Percentiles rank a stretch among this genome's conserved stretches.
Conservation (phyloP, 176 grass and related monocot genomes). For the Triticum monococcum region DNA sequence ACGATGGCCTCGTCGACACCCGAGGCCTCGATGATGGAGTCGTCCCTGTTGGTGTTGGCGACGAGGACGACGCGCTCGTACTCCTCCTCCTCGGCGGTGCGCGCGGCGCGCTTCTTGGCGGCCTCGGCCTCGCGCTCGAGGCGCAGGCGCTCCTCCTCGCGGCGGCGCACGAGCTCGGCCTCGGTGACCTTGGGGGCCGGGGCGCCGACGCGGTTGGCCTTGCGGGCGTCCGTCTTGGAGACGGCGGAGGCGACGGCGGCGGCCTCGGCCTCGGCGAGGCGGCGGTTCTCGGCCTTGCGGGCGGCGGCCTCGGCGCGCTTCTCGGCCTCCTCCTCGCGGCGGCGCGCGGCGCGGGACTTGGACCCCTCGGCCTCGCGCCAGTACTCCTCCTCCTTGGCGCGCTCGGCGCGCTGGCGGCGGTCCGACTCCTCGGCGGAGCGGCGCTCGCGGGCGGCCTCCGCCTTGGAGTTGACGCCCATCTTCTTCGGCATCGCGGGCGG, state of each 20-base stretch:
- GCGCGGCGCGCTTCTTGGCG: slow-evolving; percentile 69
- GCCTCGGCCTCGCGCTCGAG: slow-evolving; percentile 64
- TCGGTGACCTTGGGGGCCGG: slow-evolving; percentile 89
- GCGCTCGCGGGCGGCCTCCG: slow-evolving; percentile 76
- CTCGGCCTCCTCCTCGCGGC: slow-evolving; percentile 87
- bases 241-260: slow-evolving; percentile 23
- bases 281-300: slow-evolving; percentile 77
- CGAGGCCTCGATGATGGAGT: slow-evolving; percentile 87
- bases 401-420: slow-evolving; percentile 42
- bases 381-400: slow-evolving; percentile 81
- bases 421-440: slow-evolving; percentile 69
- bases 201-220: slow-evolving; percentile 71
- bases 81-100: slow-evolving; percentile 82
- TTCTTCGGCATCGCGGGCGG: slow-evolving; percentile 87
- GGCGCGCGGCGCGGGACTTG: slow-evolving; percentile 84
- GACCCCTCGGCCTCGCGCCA: slow-evolving; percentile 85
- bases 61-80: slow-evolving; percentile 84
- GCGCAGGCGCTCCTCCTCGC: slow-evolving; percentile 77
- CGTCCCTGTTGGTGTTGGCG: slow-evolving; percentile 91
- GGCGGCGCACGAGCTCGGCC: slow-evolving; percentile 66
- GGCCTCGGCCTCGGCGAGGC: slow-evolving; percentile 75
- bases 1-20: slow-evolving; percentile 78
- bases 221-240: slow-evolving; percentile 64
- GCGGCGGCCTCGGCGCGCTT: slow-evolving; percentile 73
- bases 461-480: slow-evolving; percentile 99